Base-by-base conservation (phyloP, 148 eudicot species). In the Chenopodium formosanum region DNA sequence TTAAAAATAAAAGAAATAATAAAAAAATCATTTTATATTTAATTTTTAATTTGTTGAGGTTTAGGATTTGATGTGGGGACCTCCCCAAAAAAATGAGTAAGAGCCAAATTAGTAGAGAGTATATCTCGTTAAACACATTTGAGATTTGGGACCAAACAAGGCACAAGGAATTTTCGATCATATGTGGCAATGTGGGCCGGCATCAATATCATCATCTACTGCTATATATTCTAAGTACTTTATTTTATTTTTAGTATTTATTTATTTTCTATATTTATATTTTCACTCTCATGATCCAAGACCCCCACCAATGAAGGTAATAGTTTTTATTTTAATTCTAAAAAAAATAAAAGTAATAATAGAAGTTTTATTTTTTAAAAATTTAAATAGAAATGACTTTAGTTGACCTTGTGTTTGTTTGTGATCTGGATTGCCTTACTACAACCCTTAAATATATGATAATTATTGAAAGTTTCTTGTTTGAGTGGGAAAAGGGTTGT, bases 151-250 rank as follows among this genome's bases (percentile, higher is more conserved):
- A 71, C 84, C 87, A 85, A 81, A 85, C 76, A 78, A 76, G 78
- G 84, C 82, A 85, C 73, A 85, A 85, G 75, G 87, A 85, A 85
- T 85, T 85, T 85, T 46, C 70, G 62, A 79, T 81, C 84, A 31
- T 85, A 71, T 81, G 75, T 70, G 48, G 40, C 40, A 34, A 70
- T 70, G 78, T 80, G 83, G 83, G 81, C 82, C 70, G 73, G 74
- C 85, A 70, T 80, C 48, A 53, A 74, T 81, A 75, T 81, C 31
- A 76, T 82, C 83, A 69, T 81, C 44, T 20, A 73, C 48, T 48
- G 37, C 10, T 34, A 34, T 34, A 34, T 34, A 34, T 34, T 3
- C 37, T 34, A 34, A 34, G 37, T 34, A 34, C 37, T 34, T 34
- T 34, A 34, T 34, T 3, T 50, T 63, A 44, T 22, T 47, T 73